Conservation (phyloP, 768 basidiomycete species). For the Macrolepiota dolichaula region DNA sequence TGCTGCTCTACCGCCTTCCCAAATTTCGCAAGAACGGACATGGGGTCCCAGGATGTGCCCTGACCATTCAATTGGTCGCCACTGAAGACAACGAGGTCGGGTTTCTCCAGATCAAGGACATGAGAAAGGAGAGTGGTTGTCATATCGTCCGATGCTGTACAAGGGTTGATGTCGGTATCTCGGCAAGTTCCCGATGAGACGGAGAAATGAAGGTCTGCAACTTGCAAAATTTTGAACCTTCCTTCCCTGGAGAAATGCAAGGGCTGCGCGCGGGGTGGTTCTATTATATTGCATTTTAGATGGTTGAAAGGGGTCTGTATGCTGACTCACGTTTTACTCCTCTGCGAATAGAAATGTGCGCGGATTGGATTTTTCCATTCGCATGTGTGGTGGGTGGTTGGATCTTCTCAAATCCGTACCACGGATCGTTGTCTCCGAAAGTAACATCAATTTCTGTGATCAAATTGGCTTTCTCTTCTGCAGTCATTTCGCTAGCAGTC, state of each 20-base stretch:
- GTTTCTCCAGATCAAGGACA: constrained; percentile 76
- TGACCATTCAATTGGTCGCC: constrained; percentile 96
- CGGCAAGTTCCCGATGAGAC: constrained; percentile 75
- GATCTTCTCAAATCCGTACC: constrained; percentile 83
- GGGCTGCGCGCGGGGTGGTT: constrained; percentile 67
- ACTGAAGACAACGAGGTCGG: constrained; percentile 87
- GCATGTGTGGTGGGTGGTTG: constrained; percentile 53
- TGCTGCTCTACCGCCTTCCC: constrained; percentile 71
- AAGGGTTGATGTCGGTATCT: constrained; percentile 62
- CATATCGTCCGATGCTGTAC: constrained; percentile 68
- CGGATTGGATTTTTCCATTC: constrained; percentile 41
- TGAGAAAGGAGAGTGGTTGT: constrained; percentile 70
- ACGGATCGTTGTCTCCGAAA: constrained; percentile 79
- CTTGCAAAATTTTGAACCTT: constrained; percentile 84
- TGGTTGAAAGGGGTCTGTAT: not conserved
- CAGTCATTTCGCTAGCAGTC: constrained; percentile 56
- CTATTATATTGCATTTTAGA: constrained; percentile 30
- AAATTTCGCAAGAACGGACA: constrained; percentile 87
- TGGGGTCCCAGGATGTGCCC: constrained; percentile 83
- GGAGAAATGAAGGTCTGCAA: constrained; percentile 93
- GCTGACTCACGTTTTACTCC: constrained; percentile 66
- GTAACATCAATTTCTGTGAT: constrained; percentile 92
- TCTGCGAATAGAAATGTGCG: constrained; percentile 64
- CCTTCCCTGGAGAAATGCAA: constrained; percentile 83
- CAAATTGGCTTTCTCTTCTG: constrained; percentile 53